A percentile compares a stretch with the other conserved stretches of the same genome.
Evolutionary conservation across 2,329 filamentous ascomycete genomes (phyloP).

Genomic region (Exophiala bonariae): DNA sequence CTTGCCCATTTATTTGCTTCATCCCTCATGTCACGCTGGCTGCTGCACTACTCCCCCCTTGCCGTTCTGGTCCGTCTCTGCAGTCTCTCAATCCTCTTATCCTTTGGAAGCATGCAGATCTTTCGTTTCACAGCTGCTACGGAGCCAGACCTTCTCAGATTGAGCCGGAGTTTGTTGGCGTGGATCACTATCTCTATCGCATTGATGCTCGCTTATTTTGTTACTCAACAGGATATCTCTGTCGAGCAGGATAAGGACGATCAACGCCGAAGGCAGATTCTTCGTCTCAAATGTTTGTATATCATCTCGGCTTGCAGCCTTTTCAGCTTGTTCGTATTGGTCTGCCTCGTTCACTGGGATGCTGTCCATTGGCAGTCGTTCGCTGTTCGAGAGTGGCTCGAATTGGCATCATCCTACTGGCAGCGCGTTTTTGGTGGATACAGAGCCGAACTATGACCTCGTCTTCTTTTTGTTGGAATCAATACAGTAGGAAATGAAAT

Average conservation of each 20-base stretch:
- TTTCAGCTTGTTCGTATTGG: slow-evolving; percentile 18
- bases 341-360: slow-evolving; percentile 16
- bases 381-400: background rate
- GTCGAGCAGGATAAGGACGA: slow-evolving; percentile 25
- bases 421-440: background rate
- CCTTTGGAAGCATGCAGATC: slow-evolving; percentile 24
- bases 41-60: slow-evolving; percentile 76
- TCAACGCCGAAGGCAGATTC: slow-evolving; percentile 19
- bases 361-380: slow-evolving; percentile 1
- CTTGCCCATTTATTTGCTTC: slow-evolving; percentile 28
- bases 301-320: slow-evolving; percentile 25
- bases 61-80: slow-evolving; percentile 75
- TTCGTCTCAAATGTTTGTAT: slow-evolving; percentile 29
- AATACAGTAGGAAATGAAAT: no score
- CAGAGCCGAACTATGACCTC: slow-evolving; percentile 4
- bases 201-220: slow-evolving; percentile 27
- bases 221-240: slow-evolving; percentile 27
- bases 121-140: slow-evolving; percentile 23
- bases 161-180: slow-evolving; percentile 24
- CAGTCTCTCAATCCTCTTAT: slow-evolving; percentile 26
- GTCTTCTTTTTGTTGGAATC: no score
- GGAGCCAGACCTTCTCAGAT: slow-evolving; percentile 21
- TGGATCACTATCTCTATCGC: slow-evolving; percentile 25
- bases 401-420: background rate
- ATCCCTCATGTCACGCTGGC: slow-evolving; percentile 47